These are phyloP conservation scores for Vigna angularis DNA, from an alignment of 306 rosid species.

Conservation along the genomic window DNA sequence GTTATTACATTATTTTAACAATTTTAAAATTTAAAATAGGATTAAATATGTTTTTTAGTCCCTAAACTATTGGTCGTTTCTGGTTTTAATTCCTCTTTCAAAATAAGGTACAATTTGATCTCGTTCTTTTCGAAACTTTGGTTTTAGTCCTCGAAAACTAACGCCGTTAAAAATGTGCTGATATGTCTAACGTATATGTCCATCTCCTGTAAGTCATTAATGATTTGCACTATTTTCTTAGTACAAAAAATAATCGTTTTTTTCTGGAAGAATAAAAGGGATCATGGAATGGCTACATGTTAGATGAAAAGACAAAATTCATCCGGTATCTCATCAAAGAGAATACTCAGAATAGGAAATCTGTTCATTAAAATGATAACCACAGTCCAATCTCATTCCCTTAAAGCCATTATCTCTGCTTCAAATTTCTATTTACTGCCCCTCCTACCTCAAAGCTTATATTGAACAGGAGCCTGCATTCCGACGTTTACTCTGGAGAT, in stretches of 20 bases:
- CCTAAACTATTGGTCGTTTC: too few species aligned
- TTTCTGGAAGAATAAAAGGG: constrained; percentile 38
- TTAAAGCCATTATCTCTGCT: constrained; percentile 42
- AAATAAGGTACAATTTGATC: too few species aligned
- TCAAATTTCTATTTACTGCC: constrained; percentile 41
- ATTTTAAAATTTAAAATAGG: too few species aligned
- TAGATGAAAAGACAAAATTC: constrained; percentile 43
- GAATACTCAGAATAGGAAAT: constrained; percentile 47
- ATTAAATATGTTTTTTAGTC: too few species aligned
- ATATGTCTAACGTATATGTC: too few species aligned
- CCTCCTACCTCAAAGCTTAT: constrained; percentile 38
- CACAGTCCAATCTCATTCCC: constrained; percentile 45
- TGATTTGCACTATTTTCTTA: constrained; percentile 54
- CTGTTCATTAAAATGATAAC: constrained; percentile 43
- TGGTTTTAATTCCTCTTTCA: too few species aligned
- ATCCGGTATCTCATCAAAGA: constrained; percentile 43
- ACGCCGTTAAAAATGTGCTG: too few species aligned
- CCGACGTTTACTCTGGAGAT: constrained; percentile 28
- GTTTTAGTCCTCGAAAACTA: too few species aligned
- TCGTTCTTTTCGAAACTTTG: too few species aligned
- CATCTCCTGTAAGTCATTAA: constrained; percentile 51
- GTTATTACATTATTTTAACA: too few species aligned
- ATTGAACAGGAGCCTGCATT: constrained; percentile 15
- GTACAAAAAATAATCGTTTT: constrained; percentile 52
- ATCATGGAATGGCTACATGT: constrained; percentile 46